A percentile compares a stretch with the other conserved stretches of the same genome.
phyloP scores from a whole-genome alignment of 148 eudicot species.

The Heliamphora exappendiculata region DNA sequence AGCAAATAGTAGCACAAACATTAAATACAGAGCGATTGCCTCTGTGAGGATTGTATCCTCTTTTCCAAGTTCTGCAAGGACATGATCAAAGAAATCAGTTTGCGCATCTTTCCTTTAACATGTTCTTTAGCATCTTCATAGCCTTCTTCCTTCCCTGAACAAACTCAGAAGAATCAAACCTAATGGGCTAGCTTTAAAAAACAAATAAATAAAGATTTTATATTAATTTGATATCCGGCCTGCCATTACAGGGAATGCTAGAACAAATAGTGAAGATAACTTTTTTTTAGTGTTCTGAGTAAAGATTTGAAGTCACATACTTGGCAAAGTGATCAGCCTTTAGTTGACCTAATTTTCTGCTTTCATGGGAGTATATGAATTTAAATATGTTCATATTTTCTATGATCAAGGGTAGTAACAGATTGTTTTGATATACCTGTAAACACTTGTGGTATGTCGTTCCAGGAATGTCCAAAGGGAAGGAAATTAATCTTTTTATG shows the following conservation, averaged over 20 bases:
- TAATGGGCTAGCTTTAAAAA: no score
- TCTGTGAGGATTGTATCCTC: not conserved
- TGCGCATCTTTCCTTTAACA: not conserved
- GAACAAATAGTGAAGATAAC: no score
- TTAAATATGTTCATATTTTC: no score
- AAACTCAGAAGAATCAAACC: not conserved
- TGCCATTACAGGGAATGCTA: no score
- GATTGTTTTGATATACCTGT: no score
- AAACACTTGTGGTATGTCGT: constrained; percentile 28
- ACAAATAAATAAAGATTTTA: no score
- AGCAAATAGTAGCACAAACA: constrained; percentile 46
- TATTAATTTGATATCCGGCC: no score
- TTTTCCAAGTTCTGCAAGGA: not conserved
- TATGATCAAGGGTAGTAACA: no score
- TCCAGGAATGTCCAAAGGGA: constrained; percentile 31
- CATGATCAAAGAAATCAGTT: not conserved
- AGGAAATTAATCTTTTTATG: no score
- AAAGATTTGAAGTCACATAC: not conserved
- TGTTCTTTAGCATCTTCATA: not conserved
- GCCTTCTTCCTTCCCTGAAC: not conserved
- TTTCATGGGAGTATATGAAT: no score
- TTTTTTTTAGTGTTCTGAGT: no score
- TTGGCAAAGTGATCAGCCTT: not conserved
- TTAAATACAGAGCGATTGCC: constrained; percentile 33
- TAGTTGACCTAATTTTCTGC: no score